Percentiles rank a stretch among this genome's conserved stretches.
These are phyloP conservation scores for Endotrypanum monterogeii DNA, from an alignment of 208 protist species.

Conservation along the genomic window DNA sequence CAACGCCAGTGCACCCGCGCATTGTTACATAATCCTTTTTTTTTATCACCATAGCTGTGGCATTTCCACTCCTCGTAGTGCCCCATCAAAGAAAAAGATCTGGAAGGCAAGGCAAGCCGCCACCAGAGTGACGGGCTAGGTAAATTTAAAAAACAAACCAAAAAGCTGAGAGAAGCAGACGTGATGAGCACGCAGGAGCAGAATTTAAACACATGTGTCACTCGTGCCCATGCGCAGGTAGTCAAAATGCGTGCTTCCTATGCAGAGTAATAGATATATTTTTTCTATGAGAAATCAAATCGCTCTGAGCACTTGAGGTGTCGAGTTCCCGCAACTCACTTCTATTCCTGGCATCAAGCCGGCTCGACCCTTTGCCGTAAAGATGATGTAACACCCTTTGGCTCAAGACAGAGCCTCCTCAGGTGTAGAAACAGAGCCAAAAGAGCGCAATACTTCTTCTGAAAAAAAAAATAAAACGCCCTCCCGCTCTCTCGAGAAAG, in stretches of 20 bases:
- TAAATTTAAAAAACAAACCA: not conserved
- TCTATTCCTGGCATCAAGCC: not conserved
- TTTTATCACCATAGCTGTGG: not conserved
- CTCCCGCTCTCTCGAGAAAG: not conserved
- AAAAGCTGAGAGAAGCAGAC: conserved; percentile 5
- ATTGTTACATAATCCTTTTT: not conserved
- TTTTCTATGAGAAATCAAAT: not conserved
- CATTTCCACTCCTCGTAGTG: not conserved
- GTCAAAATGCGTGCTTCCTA: not conserved
- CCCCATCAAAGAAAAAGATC: not conserved
- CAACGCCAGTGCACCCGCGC: not conserved
- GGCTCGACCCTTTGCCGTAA: not conserved
- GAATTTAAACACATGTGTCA: not conserved
- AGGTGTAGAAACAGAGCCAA: not conserved
- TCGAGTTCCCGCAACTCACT: too few species aligned
- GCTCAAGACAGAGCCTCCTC: conserved; percentile 17
- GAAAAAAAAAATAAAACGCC: conserved; percentile 27
- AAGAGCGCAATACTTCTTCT: conserved; percentile 13
- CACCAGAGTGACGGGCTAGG: not conserved
- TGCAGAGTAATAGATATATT: not conserved
- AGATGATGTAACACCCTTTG: not conserved
- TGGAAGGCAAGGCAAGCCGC: not conserved
- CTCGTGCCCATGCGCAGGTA: not conserved
- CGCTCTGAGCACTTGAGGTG: not conserved
- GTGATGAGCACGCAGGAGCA: not conserved